These are phyloP conservation scores for Juncus effusus DNA, from an alignment of 176 grass and related monocot species.

Conservation along the genomic window DNA sequence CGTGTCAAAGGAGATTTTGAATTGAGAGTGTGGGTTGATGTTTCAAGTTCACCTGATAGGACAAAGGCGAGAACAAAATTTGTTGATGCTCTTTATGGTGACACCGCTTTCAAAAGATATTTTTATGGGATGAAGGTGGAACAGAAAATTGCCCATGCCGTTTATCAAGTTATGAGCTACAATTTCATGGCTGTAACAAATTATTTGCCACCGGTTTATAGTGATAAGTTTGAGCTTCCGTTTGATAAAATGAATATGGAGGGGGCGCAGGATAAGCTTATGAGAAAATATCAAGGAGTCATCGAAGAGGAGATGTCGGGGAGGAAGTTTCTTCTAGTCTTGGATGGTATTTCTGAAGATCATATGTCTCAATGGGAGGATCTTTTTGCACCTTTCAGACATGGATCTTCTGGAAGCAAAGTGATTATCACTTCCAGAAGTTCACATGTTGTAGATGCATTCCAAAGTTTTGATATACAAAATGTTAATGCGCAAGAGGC, in stretches of 20 bases:
- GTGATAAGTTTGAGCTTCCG: conserved; percentile 15
- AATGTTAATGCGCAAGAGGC: background rate
- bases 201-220: conserved; percentile 19
- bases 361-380: conserved; percentile 14
- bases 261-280: background rate
- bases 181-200: background rate
- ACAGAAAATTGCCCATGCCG: background rate
- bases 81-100: background rate
- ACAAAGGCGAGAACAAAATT: background rate
- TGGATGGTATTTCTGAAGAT: conserved; percentile 15
- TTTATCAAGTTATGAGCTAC: conserved; percentile 2
- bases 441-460: conserved; percentile 10
- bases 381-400: background rate
- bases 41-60: background rate
- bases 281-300: conserved; percentile 3
- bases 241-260: conserved; percentile 1
- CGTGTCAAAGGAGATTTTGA: conserved; percentile 2
- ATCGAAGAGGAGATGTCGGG: background rate
- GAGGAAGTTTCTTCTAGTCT: conserved; percentile 13
- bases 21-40: conserved; percentile 13
- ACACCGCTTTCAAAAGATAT: conserved; percentile 18
- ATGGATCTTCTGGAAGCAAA: conserved; percentile 7
- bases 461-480: background rate
- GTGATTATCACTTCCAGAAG: conserved; percentile 22
- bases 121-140: background rate